Conservation (phyloP, 768 basidiomycete genomes). For the Suillus occidentalis region DNA sequence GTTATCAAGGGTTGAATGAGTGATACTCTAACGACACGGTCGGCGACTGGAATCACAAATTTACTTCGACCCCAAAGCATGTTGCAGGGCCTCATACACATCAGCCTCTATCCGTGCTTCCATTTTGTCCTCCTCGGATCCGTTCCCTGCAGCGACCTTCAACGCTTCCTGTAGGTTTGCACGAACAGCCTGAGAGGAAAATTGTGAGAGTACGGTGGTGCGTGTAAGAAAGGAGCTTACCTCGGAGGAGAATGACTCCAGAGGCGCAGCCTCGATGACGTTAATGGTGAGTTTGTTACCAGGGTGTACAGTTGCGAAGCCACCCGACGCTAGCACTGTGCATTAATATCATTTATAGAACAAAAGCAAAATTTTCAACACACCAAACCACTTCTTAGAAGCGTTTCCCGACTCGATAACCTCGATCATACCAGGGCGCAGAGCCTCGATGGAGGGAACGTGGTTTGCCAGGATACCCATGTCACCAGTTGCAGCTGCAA, state of each 20-base stretch:
- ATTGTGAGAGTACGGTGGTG: conserved; percentile 9
- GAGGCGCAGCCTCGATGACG: conserved; percentile 91
- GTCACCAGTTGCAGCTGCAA: conserved; percentile 91
- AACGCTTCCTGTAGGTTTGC: conserved; percentile 87
- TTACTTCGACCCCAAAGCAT: conserved; percentile 64
- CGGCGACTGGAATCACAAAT: conserved; percentile 11
- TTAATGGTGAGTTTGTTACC: conserved; percentile 97
- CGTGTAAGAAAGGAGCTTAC: conserved; percentile 43
- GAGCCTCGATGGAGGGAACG: conserved; percentile 93
- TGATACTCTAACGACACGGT: conserved; percentile 16
- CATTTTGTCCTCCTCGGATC: conserved; percentile 89
- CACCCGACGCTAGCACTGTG: conserved; percentile 75
- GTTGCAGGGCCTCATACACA: conserved; percentile 94
- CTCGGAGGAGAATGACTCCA: conserved; percentile 89
- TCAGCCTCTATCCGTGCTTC: conserved; percentile 95
- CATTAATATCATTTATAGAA: conserved; percentile 7
- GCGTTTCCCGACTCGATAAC: conserved; percentile 78
- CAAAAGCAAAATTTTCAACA: conserved; percentile 29
- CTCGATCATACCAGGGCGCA: conserved; percentile 93
- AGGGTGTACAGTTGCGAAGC: conserved; percentile 97
- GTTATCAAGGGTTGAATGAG: conserved; percentile 1
- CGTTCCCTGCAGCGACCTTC: conserved; percentile 76
- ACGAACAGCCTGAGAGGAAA: conserved; percentile 73
- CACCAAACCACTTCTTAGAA: conserved; percentile 97
- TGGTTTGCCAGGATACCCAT: conserved; percentile 99